Evolutionary conservation across 441 rosid species (phyloP).

Genomic region (Geranium incanum): DNA sequence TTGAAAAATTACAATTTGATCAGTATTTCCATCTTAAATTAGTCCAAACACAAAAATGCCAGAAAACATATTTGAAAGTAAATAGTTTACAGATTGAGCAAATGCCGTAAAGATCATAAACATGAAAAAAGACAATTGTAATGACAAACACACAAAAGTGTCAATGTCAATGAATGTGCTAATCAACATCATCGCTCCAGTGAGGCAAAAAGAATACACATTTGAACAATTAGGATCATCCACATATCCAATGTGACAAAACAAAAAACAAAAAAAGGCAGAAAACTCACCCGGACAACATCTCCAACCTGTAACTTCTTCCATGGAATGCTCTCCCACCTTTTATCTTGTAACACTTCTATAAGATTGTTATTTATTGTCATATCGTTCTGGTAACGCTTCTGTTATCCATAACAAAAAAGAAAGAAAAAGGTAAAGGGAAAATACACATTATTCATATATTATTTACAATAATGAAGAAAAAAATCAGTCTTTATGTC

Average conservation of each 20-base stretch:
- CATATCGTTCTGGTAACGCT: constrained; percentile 97
- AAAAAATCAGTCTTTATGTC: constrained; percentile 12
- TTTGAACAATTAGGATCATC: not conserved
- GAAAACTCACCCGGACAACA: constrained; percentile 61
- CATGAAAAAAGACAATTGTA: not conserved
- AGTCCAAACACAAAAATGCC: not conserved
- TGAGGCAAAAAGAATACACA: not conserved
- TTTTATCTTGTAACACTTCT: constrained; percentile 81
- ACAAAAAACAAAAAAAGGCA: constrained; percentile 3
- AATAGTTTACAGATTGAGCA: not conserved
- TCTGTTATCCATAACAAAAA: constrained; percentile 48
- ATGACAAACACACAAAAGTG: constrained; percentile 5
- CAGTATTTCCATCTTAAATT: constrained; percentile 7
- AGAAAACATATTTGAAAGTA: not conserved
- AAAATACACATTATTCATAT: not conserved
- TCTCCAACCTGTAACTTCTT: constrained; percentile 97
- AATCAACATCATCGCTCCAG: constrained; percentile 1
- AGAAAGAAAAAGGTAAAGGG: not conserved
- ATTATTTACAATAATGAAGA: constrained; percentile 1
- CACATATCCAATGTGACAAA: not conserved
- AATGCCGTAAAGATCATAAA: constrained; percentile 4
- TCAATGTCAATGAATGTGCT: not conserved
- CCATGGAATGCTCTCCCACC: constrained; percentile 80
- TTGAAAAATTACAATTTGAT: not conserved
- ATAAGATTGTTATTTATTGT: constrained; percentile 65